Conservation (phyloP, 176 grass and related monocot genomes). For the Coix lacrymajobi region DNA sequence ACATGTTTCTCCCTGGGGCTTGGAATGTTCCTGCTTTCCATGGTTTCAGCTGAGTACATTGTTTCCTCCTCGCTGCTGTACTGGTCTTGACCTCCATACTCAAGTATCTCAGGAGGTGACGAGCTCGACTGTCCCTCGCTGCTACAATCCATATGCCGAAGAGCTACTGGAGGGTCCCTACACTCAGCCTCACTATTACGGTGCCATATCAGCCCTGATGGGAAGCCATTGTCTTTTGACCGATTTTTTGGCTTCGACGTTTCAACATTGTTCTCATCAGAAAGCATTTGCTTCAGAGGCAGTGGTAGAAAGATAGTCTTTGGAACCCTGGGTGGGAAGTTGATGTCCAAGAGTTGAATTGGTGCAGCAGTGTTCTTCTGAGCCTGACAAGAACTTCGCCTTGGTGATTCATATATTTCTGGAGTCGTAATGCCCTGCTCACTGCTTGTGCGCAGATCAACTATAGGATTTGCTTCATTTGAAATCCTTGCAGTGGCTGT, state of each 20-base stretch:
- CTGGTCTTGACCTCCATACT: slow-evolving; percentile 38
- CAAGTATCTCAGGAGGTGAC: slow-evolving; percentile 41
- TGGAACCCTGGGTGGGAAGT: slow-evolving; percentile 56
- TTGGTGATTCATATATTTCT: slow-evolving; percentile 71
- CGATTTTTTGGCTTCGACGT: slow-evolving; percentile 35
- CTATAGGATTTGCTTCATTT: slow-evolving; percentile 51
- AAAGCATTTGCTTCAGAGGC: slow-evolving; percentile 88
- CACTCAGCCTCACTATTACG: slow-evolving; percentile 35
- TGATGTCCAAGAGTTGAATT: slow-evolving; percentile 47
- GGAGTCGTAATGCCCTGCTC: slow-evolving; percentile 66
- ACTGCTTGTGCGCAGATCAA: slow-evolving; percentile 51
- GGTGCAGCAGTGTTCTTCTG: slow-evolving; percentile 35
- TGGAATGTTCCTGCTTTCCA: slow-evolving; percentile 91
- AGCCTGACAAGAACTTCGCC: slow-evolving; percentile 44
- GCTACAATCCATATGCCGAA: slow-evolving; percentile 28
- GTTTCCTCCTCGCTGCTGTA: slow-evolving; percentile 78
- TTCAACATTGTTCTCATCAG: slow-evolving; percentile 58
- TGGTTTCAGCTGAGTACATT: slow-evolving; percentile 99
- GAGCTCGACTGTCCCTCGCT: slow-evolving; percentile 69
- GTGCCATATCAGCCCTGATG: slow-evolving; percentile 43
- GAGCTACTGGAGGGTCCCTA: slow-evolving; percentile 34
- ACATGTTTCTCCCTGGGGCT: slow-evolving; percentile 66
- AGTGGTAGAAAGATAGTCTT: slow-evolving; percentile 82
- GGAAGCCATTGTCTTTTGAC: slow-evolving; percentile 42
- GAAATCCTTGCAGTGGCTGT: slow-evolving; percentile 58